Percentiles rank a stretch among this genome's conserved stretches.
These are phyloP conservation scores for Metschnikowia peoriensis DNA, from an alignment of 805 yeast genomes.

Conservation along the genomic window DNA sequence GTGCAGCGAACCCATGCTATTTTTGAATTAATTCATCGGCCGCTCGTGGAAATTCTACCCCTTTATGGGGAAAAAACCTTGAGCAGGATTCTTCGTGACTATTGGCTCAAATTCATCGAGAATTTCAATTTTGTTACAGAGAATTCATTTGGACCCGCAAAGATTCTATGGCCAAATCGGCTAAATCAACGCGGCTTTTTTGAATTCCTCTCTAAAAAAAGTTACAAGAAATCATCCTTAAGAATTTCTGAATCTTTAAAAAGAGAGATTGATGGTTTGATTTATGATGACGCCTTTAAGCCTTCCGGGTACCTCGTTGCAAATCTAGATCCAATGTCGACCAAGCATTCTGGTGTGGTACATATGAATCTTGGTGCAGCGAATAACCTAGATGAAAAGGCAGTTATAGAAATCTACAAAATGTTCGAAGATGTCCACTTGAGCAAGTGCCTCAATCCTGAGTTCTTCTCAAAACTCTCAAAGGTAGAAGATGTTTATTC, in stretches of 20 bases:
- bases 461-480: constrained; percentile 2
- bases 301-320: constrained; percentile 31
- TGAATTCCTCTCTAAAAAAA: constrained; percentile 26
- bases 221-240: constrained; percentile 31
- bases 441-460: constrained; percentile 17
- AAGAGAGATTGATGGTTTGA: constrained; percentile 22
- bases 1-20: constrained; percentile 21
- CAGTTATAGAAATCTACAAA: constrained; percentile 27
- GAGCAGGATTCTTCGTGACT: constrained; percentile 19
- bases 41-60: constrained; percentile 19
- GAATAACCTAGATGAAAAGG: constrained; percentile 7
- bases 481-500: constrained; percentile 1
- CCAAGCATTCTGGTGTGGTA: constrained; percentile 35
- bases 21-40: constrained; percentile 29
- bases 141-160: constrained; percentile 20
- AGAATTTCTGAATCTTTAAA: constrained; percentile 15
- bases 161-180: constrained; percentile 35
- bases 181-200: constrained; percentile 37
- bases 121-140: constrained; percentile 24
- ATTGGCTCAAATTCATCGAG: constrained; percentile 30
- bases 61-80: constrained; percentile 20
- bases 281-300: constrained; percentile 3
- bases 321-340: constrained; percentile 22
- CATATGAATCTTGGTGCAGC: constrained; percentile 13
- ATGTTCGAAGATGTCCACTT: constrained; percentile 33